Conservation (phyloP, 2,329 filamentous ascomycete genomes). For the Fusarium phyllophilum region DNA sequence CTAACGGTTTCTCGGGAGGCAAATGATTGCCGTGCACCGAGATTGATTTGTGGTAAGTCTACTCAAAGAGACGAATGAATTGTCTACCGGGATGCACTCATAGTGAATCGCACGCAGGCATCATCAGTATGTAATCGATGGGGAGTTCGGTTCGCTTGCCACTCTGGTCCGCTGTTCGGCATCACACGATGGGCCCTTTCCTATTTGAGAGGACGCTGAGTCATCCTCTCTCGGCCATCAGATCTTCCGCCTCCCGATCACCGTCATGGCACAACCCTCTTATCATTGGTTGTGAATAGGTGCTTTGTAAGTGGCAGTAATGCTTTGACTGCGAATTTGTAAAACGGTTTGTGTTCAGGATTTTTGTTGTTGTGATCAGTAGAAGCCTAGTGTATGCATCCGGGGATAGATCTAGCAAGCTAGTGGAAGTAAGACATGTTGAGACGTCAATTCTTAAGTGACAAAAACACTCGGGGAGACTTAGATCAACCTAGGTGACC, state of each 20-base stretch:
- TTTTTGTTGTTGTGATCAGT: background rate
- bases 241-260: conserved; percentile 38
- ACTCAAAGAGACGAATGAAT: conserved; percentile 22
- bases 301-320: background rate
- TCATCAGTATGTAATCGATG: conserved; percentile 33
- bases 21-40: conserved; percentile 5
- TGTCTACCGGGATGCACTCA: conserved; percentile 42
- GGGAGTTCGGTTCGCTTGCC: conserved; percentile 41
- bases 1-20: conserved; percentile 5
- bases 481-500: background rate
- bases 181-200: conserved; percentile 44
- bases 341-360: background rate
- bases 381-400: background rate
- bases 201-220: conserved; percentile 37
- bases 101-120: conserved; percentile 42
- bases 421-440: background rate
- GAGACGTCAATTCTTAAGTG: background rate
- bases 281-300: conserved; percentile 4
- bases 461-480: background rate
- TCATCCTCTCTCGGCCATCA: conserved; percentile 33
- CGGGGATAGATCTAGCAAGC: background rate
- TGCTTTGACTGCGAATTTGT: background rate
- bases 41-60: conserved; percentile 13
- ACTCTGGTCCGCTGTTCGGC: conserved; percentile 44
- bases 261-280: background rate